These are phyloP conservation scores for Pseudogymnoascus sp. DNA, from an alignment of 2,329 filamentous ascomycete species.

Conservation along the genomic window DNA sequence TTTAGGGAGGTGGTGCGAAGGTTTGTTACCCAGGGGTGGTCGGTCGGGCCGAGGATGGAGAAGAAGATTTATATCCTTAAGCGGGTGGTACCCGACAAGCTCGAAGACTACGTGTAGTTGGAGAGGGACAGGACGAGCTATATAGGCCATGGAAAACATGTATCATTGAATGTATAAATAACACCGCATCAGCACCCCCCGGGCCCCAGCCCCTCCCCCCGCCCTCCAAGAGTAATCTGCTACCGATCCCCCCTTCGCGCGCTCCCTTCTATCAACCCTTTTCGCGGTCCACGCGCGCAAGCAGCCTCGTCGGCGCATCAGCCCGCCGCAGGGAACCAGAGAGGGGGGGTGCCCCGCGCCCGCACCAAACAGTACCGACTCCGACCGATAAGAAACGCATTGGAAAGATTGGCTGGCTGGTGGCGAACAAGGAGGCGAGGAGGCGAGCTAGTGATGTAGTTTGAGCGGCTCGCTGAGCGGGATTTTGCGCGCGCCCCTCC, in stretches of 20 bases:
- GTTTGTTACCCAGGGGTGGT: conserved; percentile 49
- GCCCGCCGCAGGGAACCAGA: background rate
- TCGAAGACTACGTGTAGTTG: background rate
- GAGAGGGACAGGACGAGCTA: background rate
- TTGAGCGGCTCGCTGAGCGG: background rate
- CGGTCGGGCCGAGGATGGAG: conserved; percentile 54
- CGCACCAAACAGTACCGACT: background rate
- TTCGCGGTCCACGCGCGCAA: background rate
- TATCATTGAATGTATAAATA: background rate
- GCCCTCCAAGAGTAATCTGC: background rate
- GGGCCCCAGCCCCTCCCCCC: background rate
- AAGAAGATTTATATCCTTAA: conserved; percentile 37
- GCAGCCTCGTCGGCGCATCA: background rate
- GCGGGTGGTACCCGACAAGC: too few relatives aligned
- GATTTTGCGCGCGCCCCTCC: background rate
- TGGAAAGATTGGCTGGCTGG: background rate
- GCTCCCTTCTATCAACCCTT: background rate
- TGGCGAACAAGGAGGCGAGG: background rate
- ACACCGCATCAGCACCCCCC: background rate
- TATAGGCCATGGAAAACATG: background rate
- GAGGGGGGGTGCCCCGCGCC: background rate
- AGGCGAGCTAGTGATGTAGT: background rate
- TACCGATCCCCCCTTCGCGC: background rate
- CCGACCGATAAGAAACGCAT: conserved; percentile 1
- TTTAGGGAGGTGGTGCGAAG: conserved; percentile 32